Evolutionary conservation across 2,329 filamentous ascomycete species (phyloP).

Genomic region (Pseudocercospora fijiensis): DNA sequence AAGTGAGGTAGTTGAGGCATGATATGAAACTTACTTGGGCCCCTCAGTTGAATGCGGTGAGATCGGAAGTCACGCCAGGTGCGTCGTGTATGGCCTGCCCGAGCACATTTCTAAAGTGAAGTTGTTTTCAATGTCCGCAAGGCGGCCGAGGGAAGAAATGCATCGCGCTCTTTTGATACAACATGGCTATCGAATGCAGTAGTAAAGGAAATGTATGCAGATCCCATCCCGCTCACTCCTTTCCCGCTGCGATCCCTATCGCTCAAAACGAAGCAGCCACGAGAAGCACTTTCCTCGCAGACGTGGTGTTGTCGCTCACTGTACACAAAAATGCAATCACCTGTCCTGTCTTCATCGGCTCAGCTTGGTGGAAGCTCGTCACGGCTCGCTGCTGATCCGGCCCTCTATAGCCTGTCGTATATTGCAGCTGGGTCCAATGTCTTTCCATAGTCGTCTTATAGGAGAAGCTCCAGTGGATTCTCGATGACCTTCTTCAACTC

Average conservation of each 20-base stretch:
- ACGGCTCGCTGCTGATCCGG: conserved; percentile 5
- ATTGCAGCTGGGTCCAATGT: neutral
- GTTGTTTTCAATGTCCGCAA: neutral
- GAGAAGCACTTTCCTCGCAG: neutral
- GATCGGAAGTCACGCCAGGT: neutral
- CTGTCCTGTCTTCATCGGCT: conserved; percentile 3
- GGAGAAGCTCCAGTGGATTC: conserved; percentile 91
- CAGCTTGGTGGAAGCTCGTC: neutral
- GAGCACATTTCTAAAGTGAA: neutral
- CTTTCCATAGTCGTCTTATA: conserved; percentile 56
- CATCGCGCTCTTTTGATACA: conserved; percentile 23
- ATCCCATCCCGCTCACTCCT: neutral
- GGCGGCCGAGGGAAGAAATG: conserved; percentile 5
- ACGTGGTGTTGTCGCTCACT: conserved; percentile 23
- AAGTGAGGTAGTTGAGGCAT: neutral
- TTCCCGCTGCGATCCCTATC: conserved; percentile 2
- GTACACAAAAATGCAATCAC: conserved; percentile 23
- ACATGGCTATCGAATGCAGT: conserved; percentile 13
- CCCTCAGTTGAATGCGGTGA: neutral
- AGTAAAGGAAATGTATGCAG: neutral
- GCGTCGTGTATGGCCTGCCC: too few species aligned
- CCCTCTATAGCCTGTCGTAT: conserved; percentile 18
- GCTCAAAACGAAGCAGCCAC: conserved; percentile 9
- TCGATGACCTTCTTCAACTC: conserved; percentile 97
- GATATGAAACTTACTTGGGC: too few species aligned